Evolutionary conservation across 148 eudicot species (phyloP).

Genomic region (Rhododendron mucronatum): DNA sequence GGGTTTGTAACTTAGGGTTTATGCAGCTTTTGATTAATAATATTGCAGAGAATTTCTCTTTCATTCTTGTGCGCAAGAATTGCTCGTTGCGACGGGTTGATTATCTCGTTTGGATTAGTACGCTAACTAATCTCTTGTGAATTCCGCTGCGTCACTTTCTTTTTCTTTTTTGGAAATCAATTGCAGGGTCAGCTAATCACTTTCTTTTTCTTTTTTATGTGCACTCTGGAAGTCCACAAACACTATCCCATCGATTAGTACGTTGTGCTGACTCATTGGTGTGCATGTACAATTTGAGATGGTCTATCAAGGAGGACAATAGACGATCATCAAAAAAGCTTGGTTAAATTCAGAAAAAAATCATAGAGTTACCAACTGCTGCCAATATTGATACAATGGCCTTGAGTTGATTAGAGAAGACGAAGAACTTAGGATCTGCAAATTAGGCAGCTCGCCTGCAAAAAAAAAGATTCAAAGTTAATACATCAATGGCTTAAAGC

Average conservation of each 20-base stretch:
- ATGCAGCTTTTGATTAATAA: too few relatives aligned
- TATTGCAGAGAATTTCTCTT: too few relatives aligned
- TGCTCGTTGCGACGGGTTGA: too few relatives aligned
- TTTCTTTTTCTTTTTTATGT: background rate
- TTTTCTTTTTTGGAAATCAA: background rate
- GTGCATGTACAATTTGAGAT: background rate
- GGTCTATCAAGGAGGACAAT: background rate
- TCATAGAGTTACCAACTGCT: slow-evolving; percentile 50
- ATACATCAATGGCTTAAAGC: background rate
- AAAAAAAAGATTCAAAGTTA: slow-evolving; percentile 7
- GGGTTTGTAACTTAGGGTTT: too few relatives aligned
- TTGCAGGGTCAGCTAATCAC: background rate
- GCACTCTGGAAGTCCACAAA: background rate
- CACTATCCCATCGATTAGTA: background rate
- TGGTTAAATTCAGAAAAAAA: background rate
- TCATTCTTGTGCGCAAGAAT: too few relatives aligned
- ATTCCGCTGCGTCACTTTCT: background rate
- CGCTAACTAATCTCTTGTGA: too few relatives aligned
- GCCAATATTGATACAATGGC: slow-evolving; percentile 56
- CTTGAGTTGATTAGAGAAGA: slow-evolving; percentile 32
- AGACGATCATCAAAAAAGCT: background rate
- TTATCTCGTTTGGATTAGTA: too few relatives aligned
- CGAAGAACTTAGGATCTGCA: slow-evolving; percentile 24
- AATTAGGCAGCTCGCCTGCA: slow-evolving; percentile 46
- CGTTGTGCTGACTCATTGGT: background rate